phyloP scores from a whole-genome alignment of 805 yeast species.

The Ogataea naganishii region DNA sequence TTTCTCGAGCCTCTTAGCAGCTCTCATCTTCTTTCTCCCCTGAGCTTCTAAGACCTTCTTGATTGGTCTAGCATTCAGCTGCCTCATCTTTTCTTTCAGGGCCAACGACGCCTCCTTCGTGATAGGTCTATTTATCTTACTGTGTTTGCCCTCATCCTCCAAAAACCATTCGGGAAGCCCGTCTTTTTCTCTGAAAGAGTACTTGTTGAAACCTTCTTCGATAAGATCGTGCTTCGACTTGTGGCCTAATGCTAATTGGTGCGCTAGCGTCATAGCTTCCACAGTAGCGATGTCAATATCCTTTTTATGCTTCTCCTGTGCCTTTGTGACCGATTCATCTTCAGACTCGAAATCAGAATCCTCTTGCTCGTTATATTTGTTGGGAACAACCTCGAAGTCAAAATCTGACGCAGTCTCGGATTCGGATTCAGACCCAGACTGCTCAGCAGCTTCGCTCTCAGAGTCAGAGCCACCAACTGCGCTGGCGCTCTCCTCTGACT shows the following conservation, averaged over 20 bases:
- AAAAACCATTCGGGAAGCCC: constrained; percentile 95
- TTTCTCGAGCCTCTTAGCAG: constrained; percentile 77
- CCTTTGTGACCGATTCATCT: constrained; percentile 37
- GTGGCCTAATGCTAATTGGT: constrained; percentile 86
- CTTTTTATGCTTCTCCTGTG: constrained; percentile 40
- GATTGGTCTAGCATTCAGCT: constrained; percentile 93
- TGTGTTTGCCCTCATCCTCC: constrained; percentile 85
- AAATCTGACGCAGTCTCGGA: constrained; percentile 7
- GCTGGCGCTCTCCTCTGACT: constrained; percentile 1
- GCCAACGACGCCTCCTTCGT: constrained; percentile 90
- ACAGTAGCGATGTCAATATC: constrained; percentile 83
- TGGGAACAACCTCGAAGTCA: constrained; percentile 40
- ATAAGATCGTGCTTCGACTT: constrained; percentile 74
- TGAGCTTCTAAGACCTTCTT: constrained; percentile 98
- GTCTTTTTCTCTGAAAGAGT: constrained; percentile 85
- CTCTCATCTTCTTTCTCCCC: constrained; percentile 93
- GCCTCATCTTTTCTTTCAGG: constrained; percentile 62
- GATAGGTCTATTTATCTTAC: constrained; percentile 81
- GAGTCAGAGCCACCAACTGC: constrained; percentile 10
- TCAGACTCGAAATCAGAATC: constrained; percentile 44
- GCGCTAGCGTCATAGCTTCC: constrained; percentile 97
- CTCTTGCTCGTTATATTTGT: constrained; percentile 26
- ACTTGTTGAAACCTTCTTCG: constrained; percentile 90
- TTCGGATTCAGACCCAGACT: constrained; percentile 5
- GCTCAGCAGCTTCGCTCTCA: constrained; percentile 11